These are phyloP conservation scores for Globisporangium barbulae DNA, from an alignment of 352 stramenopile genomes.

Conservation along the genomic window DNA sequence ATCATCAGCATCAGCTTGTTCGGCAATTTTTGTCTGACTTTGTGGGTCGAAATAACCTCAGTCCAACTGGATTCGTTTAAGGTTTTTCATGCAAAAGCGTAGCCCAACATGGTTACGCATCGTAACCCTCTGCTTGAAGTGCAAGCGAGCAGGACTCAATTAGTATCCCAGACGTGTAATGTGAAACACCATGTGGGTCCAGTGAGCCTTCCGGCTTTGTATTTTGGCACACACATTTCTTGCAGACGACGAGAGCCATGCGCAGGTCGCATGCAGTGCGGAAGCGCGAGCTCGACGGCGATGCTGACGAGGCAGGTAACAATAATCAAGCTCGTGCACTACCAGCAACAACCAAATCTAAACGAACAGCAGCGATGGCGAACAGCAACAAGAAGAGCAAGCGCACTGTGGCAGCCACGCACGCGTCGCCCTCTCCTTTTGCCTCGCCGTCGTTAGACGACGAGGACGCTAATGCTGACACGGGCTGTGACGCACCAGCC, in stretches of 20 bases:
- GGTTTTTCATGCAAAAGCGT: background rate
- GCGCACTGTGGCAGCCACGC: background rate
- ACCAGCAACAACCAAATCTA: background rate
- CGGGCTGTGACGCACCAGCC: too few species aligned
- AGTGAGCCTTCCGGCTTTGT: background rate
- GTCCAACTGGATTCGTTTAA: too few species aligned
- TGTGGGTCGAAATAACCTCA: too few species aligned
- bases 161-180: background rate
- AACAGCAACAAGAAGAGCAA: background rate
- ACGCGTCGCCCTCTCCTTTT: background rate
- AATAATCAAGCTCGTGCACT: background rate
- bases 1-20: background rate
- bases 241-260: conserved; percentile 14
- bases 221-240: too few species aligned
- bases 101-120: too few species aligned
- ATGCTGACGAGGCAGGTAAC: background rate
- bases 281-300: conserved; percentile 8
- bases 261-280: conserved; percentile 22
- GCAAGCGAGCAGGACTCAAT: background rate
- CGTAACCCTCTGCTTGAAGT: background rate
- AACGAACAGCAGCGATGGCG: background rate
- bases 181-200: background rate
- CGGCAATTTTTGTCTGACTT: background rate
- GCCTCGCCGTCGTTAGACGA: background rate
- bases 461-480: background rate